Percentiles rank a stretch among this genome's conserved stretches.
Evolutionary conservation across 345 rosid genomes (phyloP).

Genomic region (Ceriops tagal): DNA sequence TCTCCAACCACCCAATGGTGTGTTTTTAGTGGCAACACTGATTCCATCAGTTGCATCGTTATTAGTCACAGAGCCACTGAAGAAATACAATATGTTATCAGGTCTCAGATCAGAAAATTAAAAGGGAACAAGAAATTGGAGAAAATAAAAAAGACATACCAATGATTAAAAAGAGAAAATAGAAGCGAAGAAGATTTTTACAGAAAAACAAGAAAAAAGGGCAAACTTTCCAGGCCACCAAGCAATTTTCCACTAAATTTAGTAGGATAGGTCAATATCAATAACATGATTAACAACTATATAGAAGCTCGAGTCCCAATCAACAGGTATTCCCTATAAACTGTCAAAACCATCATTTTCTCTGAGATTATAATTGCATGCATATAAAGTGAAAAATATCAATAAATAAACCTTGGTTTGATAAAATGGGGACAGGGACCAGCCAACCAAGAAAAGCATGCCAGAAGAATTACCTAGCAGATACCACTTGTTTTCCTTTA

Average conservation of each 20-base stretch:
- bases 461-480: constrained; percentile 45
- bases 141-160: too few relatives aligned
- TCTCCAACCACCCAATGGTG: constrained; percentile 55
- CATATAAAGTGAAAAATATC: neutral
- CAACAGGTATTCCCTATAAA: too few relatives aligned
- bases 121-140: neutral
- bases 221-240: too few relatives aligned
- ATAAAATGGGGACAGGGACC: neutral
- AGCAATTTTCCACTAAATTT: too few relatives aligned
- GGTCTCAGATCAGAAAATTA: neutral
- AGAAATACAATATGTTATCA: constrained; percentile 15
- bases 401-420: constrained; percentile 4
- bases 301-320: too few relatives aligned
- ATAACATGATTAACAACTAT: too few relatives aligned
- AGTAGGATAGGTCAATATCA: too few relatives aligned
- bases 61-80: constrained; percentile 25
- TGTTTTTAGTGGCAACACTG: constrained; percentile 28
- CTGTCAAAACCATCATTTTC: too few relatives aligned
- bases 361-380: neutral
- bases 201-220: neutral
- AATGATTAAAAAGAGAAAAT: neutral
- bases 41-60: constrained; percentile 22
- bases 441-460: neutral
- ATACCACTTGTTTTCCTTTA: constrained; percentile 48
- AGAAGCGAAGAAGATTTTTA: neutral